Base-by-base conservation (phyloP, 345 rosid genomes). In the Sisymbrium irio region DNA sequence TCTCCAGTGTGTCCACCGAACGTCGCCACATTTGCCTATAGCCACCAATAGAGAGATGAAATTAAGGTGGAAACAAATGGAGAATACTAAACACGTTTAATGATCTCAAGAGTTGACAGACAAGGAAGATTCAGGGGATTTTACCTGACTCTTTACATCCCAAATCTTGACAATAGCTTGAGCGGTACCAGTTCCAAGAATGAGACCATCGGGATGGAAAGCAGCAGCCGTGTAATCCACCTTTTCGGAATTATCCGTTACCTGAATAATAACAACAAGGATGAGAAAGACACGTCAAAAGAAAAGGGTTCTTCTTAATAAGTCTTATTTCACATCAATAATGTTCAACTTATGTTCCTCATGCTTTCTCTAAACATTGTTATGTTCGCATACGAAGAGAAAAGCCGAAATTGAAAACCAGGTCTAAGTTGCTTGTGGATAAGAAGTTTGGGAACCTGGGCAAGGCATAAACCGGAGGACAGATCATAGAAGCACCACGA, bases 121-220 rank as follows among this genome's bases (percentile, higher is more conserved):
- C 27, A 45, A 35, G 28, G 39, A 61, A 35, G 25, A 30, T 28
- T 25, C 42, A 27, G 33, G 22, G 20, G 17, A 2, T 18, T 37
- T 45, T 85, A 95, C 99, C 97, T 93, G 92, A 77, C 87, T 84
- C 76, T 95, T 95, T 62, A 89, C 99, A 87, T 92, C 98, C 99
- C 99, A 95, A 81, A 95, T 88, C 73, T 91, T 92, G 66, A 92
- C 98, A 44, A 83, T 80, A 56, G 97, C 83, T 40, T 89, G 89
- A 27, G 91, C 73, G 13, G 97, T 92, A 79, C 99, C 98, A 27
- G 98, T 90, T 72, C 98, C 99, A 79, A 95, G 97, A 79, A 95
- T 95, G 71, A 95, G 99, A 77, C 99, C 99, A 72, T 95, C 99
- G 0, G 98, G 98, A 90, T 95, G 99, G 79, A 95, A 95, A 65